phyloP scores from a whole-genome alignment of 805 yeast genomes.

The Saccharomycopsis sp. region DNA sequence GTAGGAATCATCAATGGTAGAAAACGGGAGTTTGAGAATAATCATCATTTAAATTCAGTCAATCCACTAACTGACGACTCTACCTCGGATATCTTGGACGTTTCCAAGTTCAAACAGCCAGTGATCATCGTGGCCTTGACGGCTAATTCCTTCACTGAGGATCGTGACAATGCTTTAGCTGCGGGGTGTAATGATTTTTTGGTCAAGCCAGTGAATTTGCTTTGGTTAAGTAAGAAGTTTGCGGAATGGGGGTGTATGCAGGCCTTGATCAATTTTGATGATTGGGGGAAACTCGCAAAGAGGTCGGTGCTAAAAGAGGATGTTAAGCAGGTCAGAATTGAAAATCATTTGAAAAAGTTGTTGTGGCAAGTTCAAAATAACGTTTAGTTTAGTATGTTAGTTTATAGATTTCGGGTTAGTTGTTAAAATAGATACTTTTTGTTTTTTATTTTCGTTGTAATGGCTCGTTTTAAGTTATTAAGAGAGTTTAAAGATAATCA shows the following conservation, averaged over 20 bases:
- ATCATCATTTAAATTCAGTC: constrained; percentile 14
- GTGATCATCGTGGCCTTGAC: constrained; percentile 97
- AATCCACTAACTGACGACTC: constrained; percentile 20
- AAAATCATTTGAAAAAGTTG: not conserved
- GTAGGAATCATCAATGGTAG: constrained; percentile 39
- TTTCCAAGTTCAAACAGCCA: constrained; percentile 69
- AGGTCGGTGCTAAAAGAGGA: not conserved
- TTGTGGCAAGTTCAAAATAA: not conserved
- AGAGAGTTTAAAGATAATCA: too few relatives aligned
- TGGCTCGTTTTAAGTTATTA: too few relatives aligned
- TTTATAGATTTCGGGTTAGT: too few relatives aligned
- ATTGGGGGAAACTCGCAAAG: constrained; percentile 73
- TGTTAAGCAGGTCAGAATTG: not conserved
- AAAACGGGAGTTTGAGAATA: not conserved
- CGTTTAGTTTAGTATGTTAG: too few relatives aligned
- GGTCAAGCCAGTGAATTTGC: constrained; percentile 90
- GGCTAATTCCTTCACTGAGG: constrained; percentile 78
- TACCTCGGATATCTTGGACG: constrained; percentile 43
- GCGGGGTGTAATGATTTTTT: constrained; percentile 97
- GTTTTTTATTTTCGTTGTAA: too few relatives aligned
- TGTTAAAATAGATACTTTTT: too few relatives aligned
- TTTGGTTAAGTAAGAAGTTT: constrained; percentile 88
- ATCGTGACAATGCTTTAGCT: constrained; percentile 80
- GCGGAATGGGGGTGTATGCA: constrained; percentile 99
- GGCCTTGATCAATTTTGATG: constrained; percentile 89